Conservation (phyloP, 345 rosid species). For the Fremontodendron californicum region DNA sequence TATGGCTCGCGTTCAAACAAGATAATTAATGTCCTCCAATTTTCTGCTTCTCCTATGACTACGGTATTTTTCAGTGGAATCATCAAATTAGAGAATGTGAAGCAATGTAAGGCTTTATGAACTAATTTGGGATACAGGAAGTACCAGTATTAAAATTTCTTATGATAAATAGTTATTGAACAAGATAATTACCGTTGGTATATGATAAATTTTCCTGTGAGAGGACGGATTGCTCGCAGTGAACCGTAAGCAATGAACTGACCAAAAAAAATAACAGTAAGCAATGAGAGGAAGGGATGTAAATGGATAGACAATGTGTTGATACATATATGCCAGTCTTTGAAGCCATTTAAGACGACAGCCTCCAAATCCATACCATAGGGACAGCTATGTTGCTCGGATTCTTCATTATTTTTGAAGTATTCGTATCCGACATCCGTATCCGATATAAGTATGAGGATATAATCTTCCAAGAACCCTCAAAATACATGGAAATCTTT, state of each 20-base stretch:
- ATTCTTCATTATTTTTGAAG: too few species aligned
- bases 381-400: too few species aligned
- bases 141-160: neutral
- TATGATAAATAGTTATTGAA: too few species aligned
- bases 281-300: constrained; percentile 90
- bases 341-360: constrained; percentile 91
- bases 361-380: constrained; percentile 89
- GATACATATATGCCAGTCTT: constrained; percentile 81
- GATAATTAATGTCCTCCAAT: too few species aligned
- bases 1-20: too few species aligned
- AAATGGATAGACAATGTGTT: constrained; percentile 92
- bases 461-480: too few species aligned
- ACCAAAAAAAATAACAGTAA: constrained; percentile 4
- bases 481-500: too few species aligned
- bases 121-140: neutral
- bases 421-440: too few species aligned
- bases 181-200: too few species aligned
- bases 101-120: neutral
- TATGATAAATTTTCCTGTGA: constrained; percentile 90
- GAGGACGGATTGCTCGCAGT: constrained; percentile 88
- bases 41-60: too few species aligned
- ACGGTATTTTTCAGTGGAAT: too few species aligned
- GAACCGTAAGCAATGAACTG: constrained; percentile 35
- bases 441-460: too few species aligned
- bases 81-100: neutral